A percentile compares a stretch with the other conserved stretches of the same genome.
These are phyloP conservation scores for Ehretia macrophylla DNA, from an alignment of 257 asterid species.

Conservation along the genomic window DNA sequence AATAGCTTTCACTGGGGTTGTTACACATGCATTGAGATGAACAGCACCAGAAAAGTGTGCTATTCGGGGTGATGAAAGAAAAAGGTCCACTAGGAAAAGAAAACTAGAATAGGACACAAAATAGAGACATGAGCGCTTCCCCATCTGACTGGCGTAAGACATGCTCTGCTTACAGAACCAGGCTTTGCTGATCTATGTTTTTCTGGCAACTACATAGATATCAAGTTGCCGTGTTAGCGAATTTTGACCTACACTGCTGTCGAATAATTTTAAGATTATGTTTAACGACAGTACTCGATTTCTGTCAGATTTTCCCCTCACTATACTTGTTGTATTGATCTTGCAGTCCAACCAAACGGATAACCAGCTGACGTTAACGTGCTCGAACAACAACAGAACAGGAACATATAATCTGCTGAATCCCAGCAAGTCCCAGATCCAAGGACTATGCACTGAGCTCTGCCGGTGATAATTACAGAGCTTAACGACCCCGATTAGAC, in stretches of 20 bases:
- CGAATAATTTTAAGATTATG: neutral
- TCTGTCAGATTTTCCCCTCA: neutral
- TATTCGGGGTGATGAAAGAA: no score
- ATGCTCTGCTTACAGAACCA: no score
- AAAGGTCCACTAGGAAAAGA: no score
- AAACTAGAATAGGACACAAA: no score
- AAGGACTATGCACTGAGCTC: slow-evolving; percentile 71
- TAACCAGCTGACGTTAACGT: slow-evolving; percentile 54
- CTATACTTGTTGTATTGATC: neutral
- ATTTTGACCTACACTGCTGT: neutral
- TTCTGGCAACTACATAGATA: no score
- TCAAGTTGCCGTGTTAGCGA: no score
- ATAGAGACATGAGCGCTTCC: no score
- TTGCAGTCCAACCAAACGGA: slow-evolving; percentile 70
- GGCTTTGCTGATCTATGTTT: no score
- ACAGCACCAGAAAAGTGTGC: no score
- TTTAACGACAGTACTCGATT: neutral
- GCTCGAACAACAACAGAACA: slow-evolving; percentile 59
- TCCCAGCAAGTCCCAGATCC: slow-evolving; percentile 53
- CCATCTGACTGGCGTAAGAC: no score
- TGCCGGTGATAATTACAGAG: slow-evolving; percentile 42
- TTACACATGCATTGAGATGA: no score
- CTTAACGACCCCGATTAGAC: neutral
- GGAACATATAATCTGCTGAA: slow-evolving; percentile 39
- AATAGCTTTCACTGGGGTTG: no score